phyloP scores from a whole-genome alignment of 768 basidiomycete species.

The Pisolithus sp. region DNA sequence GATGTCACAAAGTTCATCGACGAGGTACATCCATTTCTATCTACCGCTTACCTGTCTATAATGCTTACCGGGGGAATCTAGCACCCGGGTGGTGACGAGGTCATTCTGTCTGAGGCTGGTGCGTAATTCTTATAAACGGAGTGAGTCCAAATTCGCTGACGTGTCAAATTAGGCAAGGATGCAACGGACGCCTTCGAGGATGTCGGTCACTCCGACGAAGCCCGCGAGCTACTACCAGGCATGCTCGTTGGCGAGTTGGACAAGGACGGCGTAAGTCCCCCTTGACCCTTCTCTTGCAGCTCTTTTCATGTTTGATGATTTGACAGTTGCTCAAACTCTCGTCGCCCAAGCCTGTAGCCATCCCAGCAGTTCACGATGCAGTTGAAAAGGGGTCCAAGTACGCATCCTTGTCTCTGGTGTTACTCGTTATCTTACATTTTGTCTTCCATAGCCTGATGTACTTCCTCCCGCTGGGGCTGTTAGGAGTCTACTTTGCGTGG shows the following conservation, averaged over 20 bases:
- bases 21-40: slow-evolving; percentile 49
- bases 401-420: slow-evolving; percentile 17
- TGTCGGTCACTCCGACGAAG: slow-evolving; percentile 98
- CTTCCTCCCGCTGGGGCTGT: slow-evolving; percentile 70
- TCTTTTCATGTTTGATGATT: slow-evolving; percentile 1
- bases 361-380: slow-evolving; percentile 34
- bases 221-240: slow-evolving; percentile 72
- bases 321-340: slow-evolving; percentile 47
- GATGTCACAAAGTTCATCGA: slow-evolving; percentile 91
- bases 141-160: slow-evolving; percentile 7
- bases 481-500: slow-evolving; percentile 87
- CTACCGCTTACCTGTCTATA: background rate
- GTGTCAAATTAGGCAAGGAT: slow-evolving; percentile 60
- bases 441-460: slow-evolving; percentile 57
- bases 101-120: slow-evolving; percentile 89
- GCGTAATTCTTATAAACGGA: slow-evolving; percentile 30
- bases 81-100: slow-evolving; percentile 99
- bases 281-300: slow-evolving; percentile 1
- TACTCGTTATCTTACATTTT: slow-evolving; percentile 5
- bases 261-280: slow-evolving; percentile 49
- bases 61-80: slow-evolving; percentile 20
- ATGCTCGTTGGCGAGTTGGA: slow-evolving; percentile 84
- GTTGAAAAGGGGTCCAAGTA: slow-evolving; percentile 69
- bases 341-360: slow-evolving; percentile 43
- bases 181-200: slow-evolving; percentile 99